Base-by-base conservation (phyloP, 2,329 filamentous ascomycete species). In the Chrysoporthe austroafricana region DNA sequence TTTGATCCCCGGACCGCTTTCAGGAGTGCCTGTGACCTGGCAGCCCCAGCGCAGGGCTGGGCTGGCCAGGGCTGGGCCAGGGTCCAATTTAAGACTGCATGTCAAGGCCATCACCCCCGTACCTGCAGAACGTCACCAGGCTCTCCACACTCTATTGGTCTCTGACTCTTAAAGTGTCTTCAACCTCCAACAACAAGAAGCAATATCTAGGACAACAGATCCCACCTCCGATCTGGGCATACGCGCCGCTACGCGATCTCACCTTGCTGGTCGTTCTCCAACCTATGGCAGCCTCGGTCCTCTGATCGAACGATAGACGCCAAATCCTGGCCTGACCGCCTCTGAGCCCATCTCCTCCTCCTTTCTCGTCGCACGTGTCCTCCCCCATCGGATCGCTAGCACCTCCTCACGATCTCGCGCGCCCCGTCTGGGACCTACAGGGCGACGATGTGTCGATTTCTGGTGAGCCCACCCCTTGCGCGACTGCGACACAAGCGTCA, bases 401-500 rank as follows among this genome's bases (percentile, higher is more conserved):
- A 11, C 36, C 14, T 26, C 32, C 39, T 26, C 44, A 9, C 42
- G 39, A 26, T 57, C 39, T 63, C 54, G 54, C 52, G 50, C 60
- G 32, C 46, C 43, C 36, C 8, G 14, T 34, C 32, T 14, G 13
- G 5, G 43, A 13, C 21, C 34, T 21, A 36, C 32, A 36, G 11
- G 32, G 36, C 48, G 11, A 66, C 52, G 64, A 88, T 88, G 86
- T 88, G 86, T 77, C 85, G 86, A 63, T 88, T 88, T 75, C 77
- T 88, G 73, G 86, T 86, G 76, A 75, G 52, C 48, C 3, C 16
- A 6, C 16, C 9, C 32, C 16, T 1, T 44, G 42, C 42, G 34
- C 11, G 14, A 8, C 34, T 44, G 21, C 43, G 13, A 69, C 54
- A 46, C 61, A 39, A 57, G 69, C 39, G 50, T 68, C 36, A 71